Conservation (phyloP, 164 flowering plant genomes). For the Cinnamomum chago region DNA sequence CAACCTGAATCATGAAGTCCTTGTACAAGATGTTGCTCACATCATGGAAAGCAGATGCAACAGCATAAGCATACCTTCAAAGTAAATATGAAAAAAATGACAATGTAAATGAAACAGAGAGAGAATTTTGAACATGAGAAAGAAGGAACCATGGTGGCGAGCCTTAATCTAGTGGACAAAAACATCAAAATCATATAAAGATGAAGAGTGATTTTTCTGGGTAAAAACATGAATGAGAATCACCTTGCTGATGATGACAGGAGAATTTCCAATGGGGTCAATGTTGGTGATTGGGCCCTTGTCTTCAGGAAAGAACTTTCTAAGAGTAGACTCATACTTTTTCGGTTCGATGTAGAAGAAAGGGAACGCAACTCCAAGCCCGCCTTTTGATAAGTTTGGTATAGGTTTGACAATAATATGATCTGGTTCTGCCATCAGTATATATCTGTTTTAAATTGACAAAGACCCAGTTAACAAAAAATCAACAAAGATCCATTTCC, state of each 20-base stretch:
- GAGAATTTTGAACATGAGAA: too few species aligned
- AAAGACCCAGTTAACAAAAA: background rate
- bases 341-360: slow-evolving; percentile 97
- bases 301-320: slow-evolving; percentile 82
- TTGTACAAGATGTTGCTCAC: slow-evolving; percentile 79
- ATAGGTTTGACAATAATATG: slow-evolving; percentile 95
- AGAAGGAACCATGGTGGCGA: background rate
- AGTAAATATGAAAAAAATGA: slow-evolving; percentile 4
- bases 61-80: slow-evolving; percentile 97
- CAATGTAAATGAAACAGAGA: background rate
- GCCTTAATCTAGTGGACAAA: background rate
- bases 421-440: slow-evolving; percentile 98
- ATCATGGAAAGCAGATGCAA: slow-evolving; percentile 86
- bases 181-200: slow-evolving; percentile 7
- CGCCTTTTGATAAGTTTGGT: slow-evolving; percentile 78
- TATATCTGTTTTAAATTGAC: slow-evolving; percentile 48
- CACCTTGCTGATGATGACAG: slow-evolving; percentile 90
- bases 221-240: background rate
- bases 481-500: background rate
- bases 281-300: slow-evolving; percentile 86
- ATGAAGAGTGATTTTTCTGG: background rate
- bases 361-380: slow-evolving; percentile 91
- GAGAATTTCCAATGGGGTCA: slow-evolving; percentile 97
- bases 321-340: slow-evolving; percentile 64
- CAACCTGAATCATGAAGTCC: slow-evolving; percentile 98